Conservation (phyloP, 352 stramenopile species). For the Phytopythium vexans region DNA sequence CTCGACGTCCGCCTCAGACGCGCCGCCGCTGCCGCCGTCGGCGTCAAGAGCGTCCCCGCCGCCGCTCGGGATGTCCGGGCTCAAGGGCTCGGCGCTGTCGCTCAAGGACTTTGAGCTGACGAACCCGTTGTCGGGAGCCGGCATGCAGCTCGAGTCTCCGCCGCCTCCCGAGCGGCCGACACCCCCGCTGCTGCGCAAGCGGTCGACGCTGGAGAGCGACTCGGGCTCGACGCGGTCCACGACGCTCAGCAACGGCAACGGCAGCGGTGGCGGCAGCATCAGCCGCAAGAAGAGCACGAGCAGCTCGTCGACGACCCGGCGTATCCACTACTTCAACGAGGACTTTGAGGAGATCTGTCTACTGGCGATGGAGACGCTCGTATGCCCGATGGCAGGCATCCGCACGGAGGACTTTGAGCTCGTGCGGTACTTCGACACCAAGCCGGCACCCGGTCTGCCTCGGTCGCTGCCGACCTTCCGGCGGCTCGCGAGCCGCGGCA, state of each 20-base stretch:
- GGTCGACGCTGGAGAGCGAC: conserved; percentile 2
- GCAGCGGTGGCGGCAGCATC: conserved; percentile 13
- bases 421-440: conserved; percentile 73
- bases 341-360: conserved; percentile 88
- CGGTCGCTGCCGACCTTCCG: conserved; percentile 84
- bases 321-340: conserved; percentile 86
- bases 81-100: conserved; percentile 35
- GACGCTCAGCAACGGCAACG: conserved; percentile 15
- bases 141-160: not conserved
- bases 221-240: conserved; percentile 2
- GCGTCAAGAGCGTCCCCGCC: conserved; percentile 1
- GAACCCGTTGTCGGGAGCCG: conserved; percentile 14
- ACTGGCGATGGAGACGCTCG: conserved; percentile 83
- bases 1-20: conserved; percentile 6
- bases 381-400: conserved; percentile 85
- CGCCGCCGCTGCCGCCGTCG: conserved; percentile 10
- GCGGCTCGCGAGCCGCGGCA: conserved; percentile 78
- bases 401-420: conserved; percentile 87
- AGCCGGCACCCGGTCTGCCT: conserved; percentile 48
- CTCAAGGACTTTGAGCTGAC: conserved; percentile 44
- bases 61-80: not conserved
- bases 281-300: conserved; percentile 26
- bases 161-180: not conserved
- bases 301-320: conserved; percentile 27
- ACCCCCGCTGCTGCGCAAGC: conserved; percentile 6